These are phyloP conservation scores for Echria macrotheca DNA, from an alignment of 495 filamentous ascomycete species.

Conservation along the genomic window DNA sequence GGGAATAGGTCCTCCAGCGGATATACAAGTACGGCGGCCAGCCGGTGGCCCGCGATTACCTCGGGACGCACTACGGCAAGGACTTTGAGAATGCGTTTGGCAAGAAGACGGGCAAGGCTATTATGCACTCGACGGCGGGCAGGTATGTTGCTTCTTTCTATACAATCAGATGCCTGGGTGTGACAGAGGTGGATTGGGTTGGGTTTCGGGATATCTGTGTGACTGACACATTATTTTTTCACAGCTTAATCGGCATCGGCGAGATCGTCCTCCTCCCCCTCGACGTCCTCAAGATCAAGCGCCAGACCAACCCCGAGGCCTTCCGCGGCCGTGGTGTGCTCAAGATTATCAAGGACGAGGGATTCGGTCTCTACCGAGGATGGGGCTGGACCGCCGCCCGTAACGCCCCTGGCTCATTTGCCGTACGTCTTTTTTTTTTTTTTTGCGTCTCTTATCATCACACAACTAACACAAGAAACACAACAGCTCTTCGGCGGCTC, in stretches of 20 bases:
- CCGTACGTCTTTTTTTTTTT: constrained; percentile 53
- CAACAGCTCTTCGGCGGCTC: constrained; percentile 90
- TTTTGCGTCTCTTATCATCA: too few relatives aligned
- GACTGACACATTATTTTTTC: too few relatives aligned
- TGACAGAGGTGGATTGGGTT: too few relatives aligned
- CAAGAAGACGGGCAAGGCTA: constrained; percentile 94
- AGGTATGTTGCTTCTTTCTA: too few relatives aligned
- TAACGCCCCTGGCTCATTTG: constrained; percentile 95
- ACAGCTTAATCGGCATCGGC: constrained; percentile 87
- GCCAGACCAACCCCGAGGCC: constrained; percentile 97
- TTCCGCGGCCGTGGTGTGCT: constrained; percentile 92
- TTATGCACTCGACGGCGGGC: constrained; percentile 95
- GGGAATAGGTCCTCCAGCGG: constrained; percentile 65
- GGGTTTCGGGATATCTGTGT: too few relatives aligned
- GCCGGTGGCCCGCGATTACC: constrained; percentile 88
- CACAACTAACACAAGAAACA: too few relatives aligned
- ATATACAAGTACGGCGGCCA: constrained; percentile 99
- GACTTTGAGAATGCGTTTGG: constrained; percentile 87
- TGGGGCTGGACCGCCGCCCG: constrained; percentile 97
- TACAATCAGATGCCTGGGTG: too few relatives aligned
- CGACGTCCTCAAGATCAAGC: constrained; percentile 98
- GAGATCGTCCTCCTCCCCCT: constrained; percentile 93
- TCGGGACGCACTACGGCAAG: constrained; percentile 71
- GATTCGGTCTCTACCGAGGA: constrained; percentile 91
- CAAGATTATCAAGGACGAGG: constrained; percentile 86